Base-by-base conservation (phyloP, 306 rosid genomes). In the Prosopis cineraria region DNA sequence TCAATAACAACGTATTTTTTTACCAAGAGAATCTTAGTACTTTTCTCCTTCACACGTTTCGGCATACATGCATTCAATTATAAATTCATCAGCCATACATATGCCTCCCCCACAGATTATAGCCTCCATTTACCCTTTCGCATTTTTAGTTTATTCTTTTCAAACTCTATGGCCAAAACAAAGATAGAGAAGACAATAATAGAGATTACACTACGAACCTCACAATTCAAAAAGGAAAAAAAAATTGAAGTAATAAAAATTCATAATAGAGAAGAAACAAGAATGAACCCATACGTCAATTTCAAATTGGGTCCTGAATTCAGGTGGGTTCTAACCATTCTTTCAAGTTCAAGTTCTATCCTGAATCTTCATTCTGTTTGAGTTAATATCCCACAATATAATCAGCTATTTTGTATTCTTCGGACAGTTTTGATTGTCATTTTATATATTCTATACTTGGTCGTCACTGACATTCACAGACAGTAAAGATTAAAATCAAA, bases 171-270 rank as follows among this genome's bases (percentile, higher is more conserved):
- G 40, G 44, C 31, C n/a, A 4, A 64, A 64, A 64, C 45, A 36
- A 65, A 65, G 45, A 36, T 17, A 19, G 25, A n/a, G 70, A 36
- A 65, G 7, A 30, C 44, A 37, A 66, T 45, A 66, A 39, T 37
- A 37, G 69, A 66, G 69, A 66, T 66, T 66, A 20, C 20, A 22
- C 40, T 39, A 8, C 20, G 44, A 19, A 33, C 71, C 71, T 66
- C 33, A 37, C 19, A 12, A 39, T 39, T 66, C n/a, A 11, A 37
- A 10, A 34, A 37, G n/a, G 11, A 11, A 22, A 20, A 20, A 0
- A 6, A 56, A 3, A 10, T 55, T 25, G 16, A 31, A 0, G 13
- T 12, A 17, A 62, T 33, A 30, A 20, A 34, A 65, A 65, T 6
- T 36, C 29, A 66, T 2, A 39, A 22, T 20, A 39, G 47, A 66